Evolutionary conservation across 768 basidiomycete species (phyloP), one percentile per base, ranked within the genome.

Genomic region (Cubamyces sp.): DNA sequence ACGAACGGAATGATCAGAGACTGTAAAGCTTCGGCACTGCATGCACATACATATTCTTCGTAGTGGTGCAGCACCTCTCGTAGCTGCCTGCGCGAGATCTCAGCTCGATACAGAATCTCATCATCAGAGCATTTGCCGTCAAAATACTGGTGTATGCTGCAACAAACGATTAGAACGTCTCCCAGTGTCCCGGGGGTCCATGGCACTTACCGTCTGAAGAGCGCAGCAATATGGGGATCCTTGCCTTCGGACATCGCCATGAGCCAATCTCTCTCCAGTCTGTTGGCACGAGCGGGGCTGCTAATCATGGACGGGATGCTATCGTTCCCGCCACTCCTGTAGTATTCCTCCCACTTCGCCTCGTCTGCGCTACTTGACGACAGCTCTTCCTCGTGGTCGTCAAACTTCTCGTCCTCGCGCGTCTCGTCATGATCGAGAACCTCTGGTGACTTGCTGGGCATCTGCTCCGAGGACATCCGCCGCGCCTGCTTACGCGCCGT

Each of bases 121-220:
- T 97, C 94, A 62, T 95, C 91, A 0, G 92, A 92, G 54, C 82
- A 87, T 73, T 88, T 91, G 14, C 96, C 96, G 68, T 98, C 94
- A 68, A 98, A 94, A 71, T 94, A 97, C 68, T 92, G 91, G 62
- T 92, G 90, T 54, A 96, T 91, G 62, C 94, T 96, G 71, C 3
- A 5, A 3, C 1, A 28, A 12, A 1, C 54, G 11, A 34, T 30
- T n/a, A 62, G 15, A 66, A 47, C 12, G 26, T 30, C 30, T 8
- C 19, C 12, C 18, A 11, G 18, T n/a, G 21, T 30, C 16, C 7
- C 34, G n/a, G n/a, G 43, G 3, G 26, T 23, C 15, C 11, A 8
- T 43, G 42, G 11, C 9, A 71, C 90, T 68, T 60, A 96, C 92
- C 86, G 76, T 65, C 92, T 88, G 71, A 97, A 98, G 45, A 88